Evolutionary conservation across 2,329 filamentous ascomycete species (phyloP), one percentile per base, ranked within the genome.

Genomic region (Pseudogymnoascus sp.): DNA sequence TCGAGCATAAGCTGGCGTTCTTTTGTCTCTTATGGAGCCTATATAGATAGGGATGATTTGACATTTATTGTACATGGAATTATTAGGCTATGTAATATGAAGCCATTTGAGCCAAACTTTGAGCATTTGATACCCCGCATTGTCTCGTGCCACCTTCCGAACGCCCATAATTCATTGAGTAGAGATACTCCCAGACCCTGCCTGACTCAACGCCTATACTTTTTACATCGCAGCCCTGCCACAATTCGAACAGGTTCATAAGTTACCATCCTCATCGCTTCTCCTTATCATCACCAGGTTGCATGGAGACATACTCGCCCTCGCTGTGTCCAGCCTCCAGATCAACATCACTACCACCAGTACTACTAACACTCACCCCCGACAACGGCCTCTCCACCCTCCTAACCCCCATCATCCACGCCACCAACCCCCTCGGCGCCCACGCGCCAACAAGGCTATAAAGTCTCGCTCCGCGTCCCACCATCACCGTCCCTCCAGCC

Each of bases 321-420:
- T 52, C 45, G 12, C 45, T 52, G 9, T 52, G 45, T 3, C 55
- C 55, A 6, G 55, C 55, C 30, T 57, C 55, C 1, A 57, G 23
- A 37, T 57, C 55, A 21, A 38, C 55, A 35, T 59, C 58, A 21
- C 60, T 61, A 1, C 37, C 57, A 7, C 56, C 38, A 12, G 28
- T 58, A 19, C 56, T 59, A 28, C 56, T 39, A 41, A 26, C 48
- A 23, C 33, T 38, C 34, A 39, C 37, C 30, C 28, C 30, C 23
- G 34, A 52, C 28, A 18, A 12, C 30, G 55, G 55, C 18, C 55
- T 57, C 30, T 82, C 78, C 13, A 86, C 82, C 60, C 76, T 76
- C 62, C 85, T 78, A 61, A 92, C 82, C 9, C 91, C 91, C 82
- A 97, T 87, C 88, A 97, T 95, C 88, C 90, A 94, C 1, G 85